Evolutionary conservation across 345 rosid genomes (phyloP), one percentile per base, ranked within the genome.

Genomic region (Angophora floribunda): DNA sequence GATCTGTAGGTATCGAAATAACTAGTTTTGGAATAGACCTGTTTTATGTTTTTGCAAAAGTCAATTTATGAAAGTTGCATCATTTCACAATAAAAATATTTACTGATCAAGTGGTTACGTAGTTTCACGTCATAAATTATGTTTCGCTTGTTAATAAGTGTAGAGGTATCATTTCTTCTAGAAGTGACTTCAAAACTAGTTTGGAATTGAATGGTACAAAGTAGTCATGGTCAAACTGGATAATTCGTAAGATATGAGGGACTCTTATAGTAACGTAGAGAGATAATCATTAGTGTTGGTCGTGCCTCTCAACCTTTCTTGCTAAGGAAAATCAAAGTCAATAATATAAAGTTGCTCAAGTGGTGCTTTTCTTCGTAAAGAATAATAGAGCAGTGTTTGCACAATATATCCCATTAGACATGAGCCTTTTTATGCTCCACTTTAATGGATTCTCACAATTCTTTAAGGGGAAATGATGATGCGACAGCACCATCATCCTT

Each of bases 201-300:
- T 70, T 17, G 5, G 6, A 70, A 2, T 0, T 1, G 6, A 67
- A 22, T 15, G 13, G 5, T 16, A 36, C 22, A 7, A 7, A 67
- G 17, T 30, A 16, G 3, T 59, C 11, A 61, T 12, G 3, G 7
- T 11, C 28, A 61, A 61, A 61, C 1, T 3, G 7, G 2, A 61
- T 61, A 5, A 26, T 26, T 6, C 32, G 1, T 3, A 52, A 1
- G 0, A 26, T 59, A 11, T 28, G 13, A 0, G 30, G 7, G 4
- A 67, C 45, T 4, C 45, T 32, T 32, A 36, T 16, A 32, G 21
- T 8, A 32, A 67, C 1, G 26, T 19, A 13, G 1, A 19, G 13
- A 36, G 26, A 75, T 13, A 13, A 19, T 36, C 4, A 1, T 13
- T 2, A 5, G 82, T 16, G 49, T 22, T 6, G 26, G 13, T 9